Percentiles rank a stretch among this genome's conserved stretches.
Conservation (phyloP, 768 basidiomycete species). For the Leucogyrophana mollusca region DNA sequence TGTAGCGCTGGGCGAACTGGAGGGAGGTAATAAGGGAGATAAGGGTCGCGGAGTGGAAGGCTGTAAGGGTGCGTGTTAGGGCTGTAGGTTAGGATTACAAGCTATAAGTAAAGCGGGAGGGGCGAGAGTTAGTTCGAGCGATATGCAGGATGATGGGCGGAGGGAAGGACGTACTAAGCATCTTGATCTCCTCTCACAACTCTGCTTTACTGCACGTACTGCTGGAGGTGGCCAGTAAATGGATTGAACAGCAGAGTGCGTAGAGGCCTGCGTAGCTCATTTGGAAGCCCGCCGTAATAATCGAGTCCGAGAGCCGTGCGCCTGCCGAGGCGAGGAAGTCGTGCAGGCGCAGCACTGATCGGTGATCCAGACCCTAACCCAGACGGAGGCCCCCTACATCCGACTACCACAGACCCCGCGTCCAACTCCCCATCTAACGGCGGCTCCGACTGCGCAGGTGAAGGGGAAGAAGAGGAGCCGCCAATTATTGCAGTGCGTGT, state of each 20-base stretch:
- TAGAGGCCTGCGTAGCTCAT: constrained; percentile 19
- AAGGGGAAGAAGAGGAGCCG: constrained; percentile 6
- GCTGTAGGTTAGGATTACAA: no score
- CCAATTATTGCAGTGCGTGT: constrained; percentile 22
- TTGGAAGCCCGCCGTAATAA: constrained; percentile 37
- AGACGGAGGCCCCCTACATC: constrained; percentile 15
- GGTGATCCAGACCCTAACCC: not conserved
- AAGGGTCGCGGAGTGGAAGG: constrained; percentile 82
- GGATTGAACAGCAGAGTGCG: constrained; percentile 23
- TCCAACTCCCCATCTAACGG: constrained; percentile 45
- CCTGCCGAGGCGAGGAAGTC: constrained; percentile 12
- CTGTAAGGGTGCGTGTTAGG: constrained; percentile 80
- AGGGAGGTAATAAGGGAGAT: constrained; percentile 83
- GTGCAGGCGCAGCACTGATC: no score
- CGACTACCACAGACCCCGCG: constrained; percentile 32
- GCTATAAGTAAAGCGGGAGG: no score
- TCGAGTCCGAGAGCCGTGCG: constrained; percentile 38
- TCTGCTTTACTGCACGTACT: no score
- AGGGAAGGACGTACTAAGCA: no score
- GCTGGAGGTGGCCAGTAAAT: no score
- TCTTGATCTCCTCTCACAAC: no score
- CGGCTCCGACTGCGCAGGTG: no score
- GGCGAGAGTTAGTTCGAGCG: no score
- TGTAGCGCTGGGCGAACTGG: constrained; percentile 80
- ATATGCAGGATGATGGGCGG: no score